Evolutionary conservation across 2,329 filamentous ascomycete species (phyloP), one percentile per base, ranked within the genome.

Genomic region (Penicillium sp.): DNA sequence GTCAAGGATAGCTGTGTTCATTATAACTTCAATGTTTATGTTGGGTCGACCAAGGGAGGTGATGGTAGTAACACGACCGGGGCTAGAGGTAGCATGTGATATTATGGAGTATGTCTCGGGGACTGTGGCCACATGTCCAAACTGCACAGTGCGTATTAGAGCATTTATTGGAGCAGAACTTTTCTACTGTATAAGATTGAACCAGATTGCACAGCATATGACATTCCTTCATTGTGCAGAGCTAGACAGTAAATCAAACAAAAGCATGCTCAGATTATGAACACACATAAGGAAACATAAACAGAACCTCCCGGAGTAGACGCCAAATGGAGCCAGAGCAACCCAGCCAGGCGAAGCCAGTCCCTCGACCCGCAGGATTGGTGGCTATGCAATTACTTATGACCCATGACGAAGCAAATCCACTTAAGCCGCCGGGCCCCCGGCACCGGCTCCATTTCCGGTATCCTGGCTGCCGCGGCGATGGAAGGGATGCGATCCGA

Each of bases 1-100:
- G 58, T 68, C 28, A 48, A 55, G 33, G 52, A 63, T 35, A 55
- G 44, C 2, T 67, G 64, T 40, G 49, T 57, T 22, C 53, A 53
- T 34, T 68, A 67, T 45, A 68, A 68, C 28, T 67, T 60, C 48
- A 68, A 68, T 54, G 64, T 64, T 10, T 67, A 65, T 52, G 61
- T 65, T 13, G 65, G 65, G 10, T 45, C 33, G 7, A 39, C 38
- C 13, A 38, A 22, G 24, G 22, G 9, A 33, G 31, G n/a, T 6
- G 10, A 15, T 10, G 29, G 12, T 31, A 8, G 31, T 33, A 33
- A 9, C 31, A n/a, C 15, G 15, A 33, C 31, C 6, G 26, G 26
- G 8, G 26, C 2, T 29, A 29, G 10, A 15, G 28, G 26, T 29
- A 3, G 15, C 12, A 31, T 15, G 3, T 5, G 13, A 42, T 22